Evolutionary conservation across 1,284 basidiomycete genomes (phyloP).

Genomic region (Trichosporon asahii): DNA sequence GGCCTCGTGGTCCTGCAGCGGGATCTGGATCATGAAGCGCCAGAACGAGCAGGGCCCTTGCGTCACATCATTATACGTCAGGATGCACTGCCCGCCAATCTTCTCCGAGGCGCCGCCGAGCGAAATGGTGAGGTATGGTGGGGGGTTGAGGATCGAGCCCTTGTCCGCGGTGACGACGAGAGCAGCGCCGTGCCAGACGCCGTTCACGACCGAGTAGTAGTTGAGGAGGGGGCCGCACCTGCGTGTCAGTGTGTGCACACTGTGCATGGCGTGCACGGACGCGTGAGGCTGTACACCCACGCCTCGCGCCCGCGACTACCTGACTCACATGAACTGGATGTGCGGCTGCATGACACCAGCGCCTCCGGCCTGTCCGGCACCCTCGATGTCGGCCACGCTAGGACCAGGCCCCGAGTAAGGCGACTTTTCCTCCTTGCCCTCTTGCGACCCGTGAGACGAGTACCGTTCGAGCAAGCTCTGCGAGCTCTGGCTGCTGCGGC

Average conservation of each 20-base stretch:
- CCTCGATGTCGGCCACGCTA: slow-evolving; percentile 9
- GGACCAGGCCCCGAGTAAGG: slow-evolving; percentile 27
- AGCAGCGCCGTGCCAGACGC: slow-evolving; percentile 82
- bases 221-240: slow-evolving; percentile 74
- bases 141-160: slow-evolving; percentile 70
- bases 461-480: slow-evolving; percentile 6
- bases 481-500: slow-evolving; percentile 6
- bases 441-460: slow-evolving; percentile 11
- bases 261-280: neutral
- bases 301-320: neutral
- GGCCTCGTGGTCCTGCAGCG: slow-evolving; percentile 69
- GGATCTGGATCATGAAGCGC: slow-evolving; percentile 86
- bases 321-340: slow-evolving; percentile 52
- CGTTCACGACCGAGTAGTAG: slow-evolving; percentile 78
- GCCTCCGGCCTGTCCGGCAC: slow-evolving; percentile 23
- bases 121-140: slow-evolving; percentile 61
- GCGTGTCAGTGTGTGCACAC: slow-evolving; percentile 1
- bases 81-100: slow-evolving; percentile 69
- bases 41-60: slow-evolving; percentile 80
- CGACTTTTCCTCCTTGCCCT: slow-evolving; percentile 26
- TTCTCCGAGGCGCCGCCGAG: slow-evolving; percentile 52
- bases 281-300: neutral
- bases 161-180: slow-evolving; percentile 64
- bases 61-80: slow-evolving; percentile 67
- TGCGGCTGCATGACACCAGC: slow-evolving; percentile 49